Conservation (phyloP, 345 rosid genomes). For the sweet orange (Citrus sinensis) region DVS_A1.0 CM039162.1:6834501-6835000, state of each 20-base stretch:
- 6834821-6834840: background rate
- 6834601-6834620: background rate
- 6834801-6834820: background rate
- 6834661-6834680: background rate
- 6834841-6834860: background rate
- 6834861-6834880: too few relatives aligned
- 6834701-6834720: too few relatives aligned
- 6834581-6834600: conserved; percentile 13
- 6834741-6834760: background rate
- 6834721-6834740: too few relatives aligned
- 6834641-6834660: background rate
- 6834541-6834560: conserved; percentile 2
- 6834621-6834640: background rate
- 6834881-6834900: too few relatives aligned
- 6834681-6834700: too few relatives aligned
- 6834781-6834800: too few relatives aligned
- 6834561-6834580: conserved; percentile 11
- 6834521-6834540: conserved; percentile 7
- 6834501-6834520: background rate
- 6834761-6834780: background rate
- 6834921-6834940: too few relatives aligned
- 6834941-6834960: too few relatives aligned
- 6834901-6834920: too few relatives aligned
- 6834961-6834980: too few relatives aligned
- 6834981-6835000: too few relatives aligned